Percentiles rank a stretch among this genome's conserved stretches.
phyloP scores from a whole-genome alignment of 2,329 filamentous ascomycete genomes.

The Paecilomyces sp. region DNA sequence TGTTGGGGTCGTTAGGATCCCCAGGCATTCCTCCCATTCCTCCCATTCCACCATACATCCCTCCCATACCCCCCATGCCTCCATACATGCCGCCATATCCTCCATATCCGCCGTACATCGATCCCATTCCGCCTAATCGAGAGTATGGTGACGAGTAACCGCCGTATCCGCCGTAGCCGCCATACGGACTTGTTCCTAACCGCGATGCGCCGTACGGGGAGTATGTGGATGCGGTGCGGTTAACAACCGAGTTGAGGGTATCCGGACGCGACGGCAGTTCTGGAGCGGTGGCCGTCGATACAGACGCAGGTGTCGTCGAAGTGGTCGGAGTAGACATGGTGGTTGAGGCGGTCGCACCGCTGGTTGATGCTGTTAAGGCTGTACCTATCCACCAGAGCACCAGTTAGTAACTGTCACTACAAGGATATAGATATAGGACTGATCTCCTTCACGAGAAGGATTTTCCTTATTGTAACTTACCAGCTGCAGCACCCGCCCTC shows the following conservation, averaged over 20 bases:
- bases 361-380: slow-evolving; percentile 16
- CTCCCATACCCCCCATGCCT: slow-evolving; percentile 35
- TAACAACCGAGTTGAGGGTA: slow-evolving; percentile 70
- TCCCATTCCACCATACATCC: slow-evolving; percentile 25
- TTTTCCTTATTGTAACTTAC: slow-evolving; percentile 33
- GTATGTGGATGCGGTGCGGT: slow-evolving; percentile 81
- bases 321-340: slow-evolving; percentile 37
- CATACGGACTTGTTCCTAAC: slow-evolving; percentile 46
- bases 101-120: slow-evolving; percentile 31
- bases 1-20: slow-evolving; percentile 82
- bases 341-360: slow-evolving; percentile 23
- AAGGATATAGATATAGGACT: background rate
- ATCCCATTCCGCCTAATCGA: slow-evolving; percentile 38
- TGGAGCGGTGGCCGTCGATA: slow-evolving; percentile 48
- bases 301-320: slow-evolving; percentile 33
- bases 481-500: slow-evolving; percentile 56
- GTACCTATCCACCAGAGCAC: slow-evolving; percentile 12
- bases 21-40: slow-evolving; percentile 39
- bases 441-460: background rate
- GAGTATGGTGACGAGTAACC: slow-evolving; percentile 34
- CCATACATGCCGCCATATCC: slow-evolving; percentile 41
- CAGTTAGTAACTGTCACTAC: background rate
- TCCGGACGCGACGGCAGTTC: slow-evolving; percentile 74
- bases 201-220: slow-evolving; percentile 55
- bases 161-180: slow-evolving; percentile 42